These are phyloP conservation scores for Xylaria digitata DNA, from an alignment of 2,329 filamentous ascomycete species.

Conservation along the genomic window DNA sequence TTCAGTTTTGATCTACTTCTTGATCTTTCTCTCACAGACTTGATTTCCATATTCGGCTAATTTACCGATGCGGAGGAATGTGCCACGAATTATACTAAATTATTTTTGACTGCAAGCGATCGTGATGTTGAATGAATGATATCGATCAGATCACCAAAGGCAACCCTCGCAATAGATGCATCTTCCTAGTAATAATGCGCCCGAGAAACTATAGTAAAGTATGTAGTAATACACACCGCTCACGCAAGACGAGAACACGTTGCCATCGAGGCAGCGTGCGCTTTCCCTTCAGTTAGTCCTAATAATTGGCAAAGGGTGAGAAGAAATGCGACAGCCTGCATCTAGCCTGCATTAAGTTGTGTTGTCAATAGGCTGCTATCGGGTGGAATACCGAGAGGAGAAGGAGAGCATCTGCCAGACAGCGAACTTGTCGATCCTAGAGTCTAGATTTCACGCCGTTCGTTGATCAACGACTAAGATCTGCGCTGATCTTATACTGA, in stretches of 20 bases:
- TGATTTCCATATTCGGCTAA: constrained; percentile 8
- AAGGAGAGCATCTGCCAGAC: not conserved
- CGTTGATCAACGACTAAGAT: constrained; percentile 18
- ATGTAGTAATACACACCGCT: constrained; percentile 17
- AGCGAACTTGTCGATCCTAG: constrained; percentile 19
- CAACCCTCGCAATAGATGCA: constrained; percentile 13
- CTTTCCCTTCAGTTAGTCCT: not conserved
- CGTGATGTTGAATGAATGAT: not conserved
- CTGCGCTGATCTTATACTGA: constrained; percentile 24
- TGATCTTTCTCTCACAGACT: not conserved
- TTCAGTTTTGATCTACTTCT: constrained; percentile 18
- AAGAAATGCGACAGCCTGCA: not conserved
- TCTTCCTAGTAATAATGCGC: not conserved
- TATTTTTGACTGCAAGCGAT: not conserved
- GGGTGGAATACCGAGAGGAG: constrained; percentile 10
- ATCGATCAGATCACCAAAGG: constrained; percentile 13
- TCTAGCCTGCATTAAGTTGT: constrained; percentile 1
- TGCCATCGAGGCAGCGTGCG: constrained; percentile 3
- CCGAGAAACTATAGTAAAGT: not conserved
- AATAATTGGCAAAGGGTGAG: not conserved
- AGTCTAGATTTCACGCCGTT: constrained; percentile 22
- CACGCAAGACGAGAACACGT: not conserved
- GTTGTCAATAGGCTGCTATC: constrained; percentile 14
- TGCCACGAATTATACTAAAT: not conserved
- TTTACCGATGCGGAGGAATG: not conserved